phyloP scores from a whole-genome alignment of 768 basidiomycete genomes.

The Tricholoma sp. region DNA sequence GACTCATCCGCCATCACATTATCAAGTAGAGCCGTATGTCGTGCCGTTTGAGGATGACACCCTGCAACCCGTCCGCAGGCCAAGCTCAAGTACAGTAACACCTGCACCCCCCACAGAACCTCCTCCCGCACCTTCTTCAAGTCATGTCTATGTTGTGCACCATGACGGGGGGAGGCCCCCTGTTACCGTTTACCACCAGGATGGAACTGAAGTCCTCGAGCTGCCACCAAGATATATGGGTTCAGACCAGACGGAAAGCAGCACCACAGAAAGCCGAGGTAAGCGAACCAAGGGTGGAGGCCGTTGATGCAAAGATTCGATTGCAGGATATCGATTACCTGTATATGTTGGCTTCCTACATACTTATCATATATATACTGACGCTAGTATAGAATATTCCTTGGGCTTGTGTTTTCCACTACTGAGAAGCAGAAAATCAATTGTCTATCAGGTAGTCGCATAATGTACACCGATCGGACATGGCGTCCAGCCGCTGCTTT shows the following conservation, averaged over 20 bases:
- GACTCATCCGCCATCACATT: constrained; percentile 15
- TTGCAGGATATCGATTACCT: background rate
- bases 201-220: constrained; percentile 55
- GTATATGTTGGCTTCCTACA: background rate
- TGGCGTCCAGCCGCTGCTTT: constrained; percentile 47
- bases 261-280: background rate
- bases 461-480: constrained; percentile 63
- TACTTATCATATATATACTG: background rate
- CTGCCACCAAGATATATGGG: constrained; percentile 47
- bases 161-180: constrained; percentile 55
- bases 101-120: background rate
- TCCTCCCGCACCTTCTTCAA: constrained; percentile 4
- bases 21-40: constrained; percentile 41
- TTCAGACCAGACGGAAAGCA: background rate
- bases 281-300: background rate
- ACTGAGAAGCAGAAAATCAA: too few relatives aligned
- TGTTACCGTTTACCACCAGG: constrained; percentile 51
- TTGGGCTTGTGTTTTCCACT: background rate
- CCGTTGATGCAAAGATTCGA: background rate
- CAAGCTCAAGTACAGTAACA: background rate
- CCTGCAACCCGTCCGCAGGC: background rate
- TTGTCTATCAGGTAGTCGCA: background rate
- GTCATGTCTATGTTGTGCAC: constrained; percentile 52
- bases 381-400: background rate
- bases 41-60: constrained; percentile 33